Conservation (phyloP, 2,329 filamentous ascomycete species). For the Colletotrichum navitas region DNA sequence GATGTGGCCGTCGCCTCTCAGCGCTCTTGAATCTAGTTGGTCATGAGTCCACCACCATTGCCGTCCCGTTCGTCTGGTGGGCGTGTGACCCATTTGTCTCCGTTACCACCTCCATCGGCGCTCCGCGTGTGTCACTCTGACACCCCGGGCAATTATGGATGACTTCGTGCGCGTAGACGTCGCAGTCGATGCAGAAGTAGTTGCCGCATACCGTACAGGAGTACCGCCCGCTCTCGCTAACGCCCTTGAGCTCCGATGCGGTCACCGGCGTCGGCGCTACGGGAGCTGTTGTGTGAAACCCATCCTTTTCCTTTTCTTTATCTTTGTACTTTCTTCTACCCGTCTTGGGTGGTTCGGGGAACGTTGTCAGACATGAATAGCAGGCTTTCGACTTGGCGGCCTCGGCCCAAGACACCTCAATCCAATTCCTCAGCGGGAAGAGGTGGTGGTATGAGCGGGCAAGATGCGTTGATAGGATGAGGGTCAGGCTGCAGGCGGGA, state of each 20-base stretch:
- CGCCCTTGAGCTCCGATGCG: slow-evolving; percentile 64
- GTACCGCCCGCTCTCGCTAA: slow-evolving; percentile 89
- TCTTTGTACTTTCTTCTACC: slow-evolving; percentile 44
- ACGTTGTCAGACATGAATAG: slow-evolving; percentile 80
- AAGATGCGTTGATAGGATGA: slow-evolving; percentile 94
- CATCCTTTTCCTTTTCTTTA: slow-evolving; percentile 42
- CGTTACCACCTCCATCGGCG: slow-evolving; percentile 41
- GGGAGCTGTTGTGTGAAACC: slow-evolving; percentile 37
- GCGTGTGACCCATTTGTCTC: slow-evolving; percentile 49
- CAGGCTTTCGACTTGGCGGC: slow-evolving; percentile 75
- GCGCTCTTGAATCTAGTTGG: no score
- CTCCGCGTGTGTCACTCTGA: slow-evolving; percentile 64
- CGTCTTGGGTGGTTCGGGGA: slow-evolving; percentile 66
- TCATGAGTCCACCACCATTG: slow-evolving; percentile 60
- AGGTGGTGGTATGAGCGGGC: slow-evolving; percentile 94
- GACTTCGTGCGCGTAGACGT: slow-evolving; percentile 93
- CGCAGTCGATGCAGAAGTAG: slow-evolving; percentile 98
- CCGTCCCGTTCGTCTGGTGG: slow-evolving; percentile 51
- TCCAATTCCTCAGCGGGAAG: slow-evolving; percentile 91
- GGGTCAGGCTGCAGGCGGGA: slow-evolving; percentile 88
- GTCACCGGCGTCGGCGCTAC: slow-evolving; percentile 43
- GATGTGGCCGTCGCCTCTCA: background rate
- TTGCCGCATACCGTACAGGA: slow-evolving; percentile 87
- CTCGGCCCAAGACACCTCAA: slow-evolving; percentile 85
- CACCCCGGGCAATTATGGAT: slow-evolving; percentile 97